phyloP scores from a whole-genome alignment of 768 basidiomycete species.

The Boletus reticulatus region DNA sequence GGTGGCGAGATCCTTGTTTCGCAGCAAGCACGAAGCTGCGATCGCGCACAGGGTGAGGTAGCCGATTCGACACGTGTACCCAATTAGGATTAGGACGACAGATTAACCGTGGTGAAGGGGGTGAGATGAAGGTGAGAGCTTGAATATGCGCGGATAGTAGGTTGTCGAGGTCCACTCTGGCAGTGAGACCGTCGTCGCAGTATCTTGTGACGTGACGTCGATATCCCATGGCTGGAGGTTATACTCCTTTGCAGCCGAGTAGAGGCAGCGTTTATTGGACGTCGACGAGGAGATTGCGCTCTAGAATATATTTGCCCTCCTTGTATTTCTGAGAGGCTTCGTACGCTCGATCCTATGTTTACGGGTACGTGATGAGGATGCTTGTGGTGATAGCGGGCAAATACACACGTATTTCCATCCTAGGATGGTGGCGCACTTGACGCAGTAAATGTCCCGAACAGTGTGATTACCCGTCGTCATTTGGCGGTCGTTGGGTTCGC shows the following conservation, averaged over 20 bases:
- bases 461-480: slow-evolving; percentile 98
- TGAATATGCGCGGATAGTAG: slow-evolving; percentile 10
- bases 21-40: slow-evolving; percentile 1
- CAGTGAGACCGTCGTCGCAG: slow-evolving; percentile 12
- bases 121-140: slow-evolving; percentile 13
- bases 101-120: slow-evolving; percentile 19
- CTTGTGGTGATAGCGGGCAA: not conserved
- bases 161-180: slow-evolving; percentile 15
- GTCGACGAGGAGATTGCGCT: slow-evolving; percentile 85
- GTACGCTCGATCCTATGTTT: slow-evolving; percentile 82
- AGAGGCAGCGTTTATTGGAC: slow-evolving; percentile 57
- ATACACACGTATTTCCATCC: slow-evolving; percentile 95
- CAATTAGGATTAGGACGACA: slow-evolving; percentile 24
- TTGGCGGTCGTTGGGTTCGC: slow-evolving; percentile 84
- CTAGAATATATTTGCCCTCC: slow-evolving; percentile 97
- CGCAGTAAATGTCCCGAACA: slow-evolving; percentile 93
- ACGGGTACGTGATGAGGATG: slow-evolving; percentile 2
- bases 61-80: slow-evolving; percentile 18
- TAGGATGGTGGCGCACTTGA: slow-evolving; percentile 80
- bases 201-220: slow-evolving; percentile 9
- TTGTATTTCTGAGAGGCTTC: slow-evolving; percentile 94
- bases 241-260: slow-evolving; percentile 5
- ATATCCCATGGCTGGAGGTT: slow-evolving; percentile 6
- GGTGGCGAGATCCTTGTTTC: slow-evolving; percentile 10
- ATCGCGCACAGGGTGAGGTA: slow-evolving; percentile 1